phyloP scores from a whole-genome alignment of 2,329 filamentous ascomycete species.

The Xylaria sp. region DNA sequence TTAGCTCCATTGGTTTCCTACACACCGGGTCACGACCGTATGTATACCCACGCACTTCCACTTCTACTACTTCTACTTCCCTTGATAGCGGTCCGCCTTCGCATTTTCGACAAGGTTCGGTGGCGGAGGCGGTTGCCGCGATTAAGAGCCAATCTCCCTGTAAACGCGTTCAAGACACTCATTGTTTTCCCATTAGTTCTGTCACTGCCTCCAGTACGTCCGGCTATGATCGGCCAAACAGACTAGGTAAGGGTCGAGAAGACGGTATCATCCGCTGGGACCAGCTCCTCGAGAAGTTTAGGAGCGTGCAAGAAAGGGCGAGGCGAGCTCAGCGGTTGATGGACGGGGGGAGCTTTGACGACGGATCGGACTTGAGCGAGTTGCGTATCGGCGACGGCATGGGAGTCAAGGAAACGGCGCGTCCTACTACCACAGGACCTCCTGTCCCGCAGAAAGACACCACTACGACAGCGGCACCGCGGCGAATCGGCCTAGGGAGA shows the following conservation, averaged over 20 bases:
- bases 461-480: constrained; percentile 55
- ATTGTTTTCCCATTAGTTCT: constrained; percentile 54
- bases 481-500: constrained; percentile 72
- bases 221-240: constrained; percentile 77
- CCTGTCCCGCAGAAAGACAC: constrained; percentile 63
- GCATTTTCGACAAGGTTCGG: constrained; percentile 50
- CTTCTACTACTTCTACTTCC: constrained; percentile 25
- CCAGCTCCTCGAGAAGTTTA: constrained; percentile 95
- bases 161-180: constrained; percentile 52
- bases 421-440: constrained; percentile 49
- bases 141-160: constrained; percentile 44
- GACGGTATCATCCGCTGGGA: constrained; percentile 89
- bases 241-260: constrained; percentile 79
- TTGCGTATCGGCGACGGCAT: constrained; percentile 56
- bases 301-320: constrained; percentile 86
- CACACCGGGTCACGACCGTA: constrained; percentile 84
- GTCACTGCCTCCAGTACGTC: constrained; percentile 62
- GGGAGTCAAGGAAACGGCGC: constrained; percentile 54
- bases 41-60: constrained; percentile 53
- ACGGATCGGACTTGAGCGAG: constrained; percentile 57
- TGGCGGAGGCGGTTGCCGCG: constrained; percentile 50
- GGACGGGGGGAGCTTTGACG: constrained; percentile 62
- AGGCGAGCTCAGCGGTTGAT: constrained; percentile 74
- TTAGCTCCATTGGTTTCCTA: constrained; percentile 95
- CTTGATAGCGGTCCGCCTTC: constrained; percentile 43